Base-by-base conservation (phyloP, 108 stramenopile species). In the Chaetoceros muelleri region DNA sequence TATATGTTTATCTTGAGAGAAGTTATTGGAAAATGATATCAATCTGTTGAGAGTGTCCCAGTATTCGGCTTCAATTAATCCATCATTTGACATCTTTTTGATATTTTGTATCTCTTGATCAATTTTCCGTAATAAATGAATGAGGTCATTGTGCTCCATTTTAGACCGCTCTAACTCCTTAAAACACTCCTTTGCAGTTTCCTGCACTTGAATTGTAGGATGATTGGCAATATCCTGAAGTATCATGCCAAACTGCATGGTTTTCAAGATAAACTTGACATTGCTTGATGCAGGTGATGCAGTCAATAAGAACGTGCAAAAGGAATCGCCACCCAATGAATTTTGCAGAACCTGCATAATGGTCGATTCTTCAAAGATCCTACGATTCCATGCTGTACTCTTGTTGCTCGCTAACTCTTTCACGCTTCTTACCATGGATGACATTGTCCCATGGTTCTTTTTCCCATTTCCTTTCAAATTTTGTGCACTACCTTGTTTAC, bases 271-370 rank as follows among this genome's bases (percentile, higher is more conserved):
- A 70, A 94, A 91, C 10, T 62, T 55, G 55, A 88, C 87, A 61
- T 79, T 90, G 62, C 84, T 85, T 2, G 72, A 74, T 24, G 82
- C 77, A n/a, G 89, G 87, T 19, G 87, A 87, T 22, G 73, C 82
- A 3, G 89, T 87, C 20, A 93, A 72, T 47, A 96, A 82, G 27
- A 94, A 53, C 0, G 75, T 66, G 5, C 91, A 94, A 24, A 73
- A 53, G 60, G 73, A 82, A 61, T 91, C 95, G 3, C 93, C 95
- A 22, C 95, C 95, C 64, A 96, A 73, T n/a, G 78, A 66, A 30
- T 91, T 79, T 45, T 69, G 70, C 25, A 96, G 61, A 2, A 94
- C 25, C 27, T 76, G 67, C 0, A 93, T 89, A 20, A 96, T 67
- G 54, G 93, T 96, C 30, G 83, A 85, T 24, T 85, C 62, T n/a